Percentiles rank a stretch among this genome's conserved stretches.
Conservation (phyloP, 768 basidiomycete genomes). For the Boletus huronensis region DNA sequence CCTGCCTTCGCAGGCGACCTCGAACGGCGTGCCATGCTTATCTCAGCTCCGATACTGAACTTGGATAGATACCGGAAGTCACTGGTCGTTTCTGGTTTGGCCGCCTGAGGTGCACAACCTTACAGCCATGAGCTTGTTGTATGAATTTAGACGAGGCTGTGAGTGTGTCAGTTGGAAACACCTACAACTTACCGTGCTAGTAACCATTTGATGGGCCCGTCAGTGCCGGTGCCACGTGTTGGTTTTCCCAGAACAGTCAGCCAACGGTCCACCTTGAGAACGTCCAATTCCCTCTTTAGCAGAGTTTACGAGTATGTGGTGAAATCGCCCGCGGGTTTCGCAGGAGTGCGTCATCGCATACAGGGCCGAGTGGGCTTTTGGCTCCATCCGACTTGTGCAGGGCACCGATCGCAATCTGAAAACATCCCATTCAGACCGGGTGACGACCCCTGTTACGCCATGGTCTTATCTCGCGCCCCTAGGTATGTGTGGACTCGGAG, state of each 20-base stretch:
- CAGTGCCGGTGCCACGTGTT: constrained; percentile 13
- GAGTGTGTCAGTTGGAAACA: constrained; percentile 12
- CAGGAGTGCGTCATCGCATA: constrained; percentile 15
- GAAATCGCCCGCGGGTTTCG: constrained; percentile 23
- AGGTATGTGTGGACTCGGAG: background rate
- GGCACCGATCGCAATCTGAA: too few species aligned
- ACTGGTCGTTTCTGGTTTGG: background rate
- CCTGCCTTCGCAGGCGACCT: background rate
- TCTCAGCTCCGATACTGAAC: background rate
- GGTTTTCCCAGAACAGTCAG: constrained; percentile 18
- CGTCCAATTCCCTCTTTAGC: constrained; percentile 8
- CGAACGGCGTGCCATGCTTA: background rate
- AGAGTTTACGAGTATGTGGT: constrained; percentile 10
- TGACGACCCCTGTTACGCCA: constrained; percentile 8
- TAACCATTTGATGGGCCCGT: background rate
- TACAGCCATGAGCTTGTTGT: background rate
- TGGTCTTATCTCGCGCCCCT: constrained; percentile 12
- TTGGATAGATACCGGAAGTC: background rate
- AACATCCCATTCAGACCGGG: constrained; percentile 2
- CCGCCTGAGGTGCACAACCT: background rate
- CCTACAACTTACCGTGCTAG: too few species aligned
- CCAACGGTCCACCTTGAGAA: constrained; percentile 15
- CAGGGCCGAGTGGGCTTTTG: constrained; percentile 8
- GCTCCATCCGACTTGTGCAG: too few species aligned
- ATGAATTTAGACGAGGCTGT: constrained; percentile 5